Evolutionary conservation across 2,329 filamentous ascomycete genomes (phyloP), one percentile per base, ranked within the genome.

Genomic region (Plenodomus lindquistii): DNA sequence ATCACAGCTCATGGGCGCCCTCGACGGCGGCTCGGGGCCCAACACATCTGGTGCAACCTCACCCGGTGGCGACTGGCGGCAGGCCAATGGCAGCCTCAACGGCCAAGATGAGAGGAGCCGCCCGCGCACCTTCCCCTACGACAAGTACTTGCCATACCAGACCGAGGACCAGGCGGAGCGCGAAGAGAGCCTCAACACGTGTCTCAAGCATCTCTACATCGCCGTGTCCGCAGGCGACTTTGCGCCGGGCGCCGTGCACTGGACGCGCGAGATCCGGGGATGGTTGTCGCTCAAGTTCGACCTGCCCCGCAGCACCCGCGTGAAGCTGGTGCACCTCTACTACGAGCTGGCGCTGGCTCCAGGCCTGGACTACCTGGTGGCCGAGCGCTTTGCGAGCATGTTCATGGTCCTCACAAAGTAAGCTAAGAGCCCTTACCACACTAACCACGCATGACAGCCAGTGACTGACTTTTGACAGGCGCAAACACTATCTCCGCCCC

Each of bases 221-320:
- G 85, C 93, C 48, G 81, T 99, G 55, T 87, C 91, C 69, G 88
- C 94, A 3, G 91, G 96, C 58, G 94, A 99, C 73, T 97, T 97
- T 73, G 87, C 88, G 19, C 90, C 93, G 0, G 94, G 94, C 27
- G 94, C 93, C 21, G 81, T 96, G 52, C 93, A 99, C 74, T 99
- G 94, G 94, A 97, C 94, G 15, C 86, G 93, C 60, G 94, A 99
- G 81, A 86, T 99, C 40, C 85, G 92, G 68, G 90, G 88, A 73
- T 99, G 95, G 94, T 81, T 99, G 59, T 89, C 88, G 44, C 85
- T 99, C 73, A 99, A 99, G 79, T 99, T 99, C 70, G 93, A 99
- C 75, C 91, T 96, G 70, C 90, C 91, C 40, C 85, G 89, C 63
- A 86, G 88, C 69, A 85, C 92, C 59, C 83, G 95, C 48, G 85